These are phyloP conservation scores for Biscogniauxia mediterranea DNA, from an alignment of 2,329 filamentous ascomycete genomes.

Conservation along the genomic window DNA sequence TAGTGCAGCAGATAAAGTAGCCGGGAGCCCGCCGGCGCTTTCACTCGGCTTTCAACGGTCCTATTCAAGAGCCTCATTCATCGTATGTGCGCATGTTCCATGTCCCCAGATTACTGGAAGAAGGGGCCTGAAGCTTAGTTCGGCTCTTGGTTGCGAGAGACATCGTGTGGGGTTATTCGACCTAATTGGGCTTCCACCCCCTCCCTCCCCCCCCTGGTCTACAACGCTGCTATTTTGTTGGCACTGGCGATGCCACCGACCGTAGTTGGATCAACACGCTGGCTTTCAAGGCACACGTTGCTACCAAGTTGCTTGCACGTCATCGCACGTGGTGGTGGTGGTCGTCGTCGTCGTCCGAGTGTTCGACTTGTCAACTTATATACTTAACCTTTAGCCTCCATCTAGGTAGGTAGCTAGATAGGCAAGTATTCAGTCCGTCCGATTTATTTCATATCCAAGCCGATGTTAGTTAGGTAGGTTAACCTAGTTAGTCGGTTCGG, in stretches of 20 bases:
- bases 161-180: not conserved
- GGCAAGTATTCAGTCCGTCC: too few species aligned
- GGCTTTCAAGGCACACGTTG: not conserved
- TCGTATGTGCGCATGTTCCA: not conserved
- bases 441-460: too few species aligned
- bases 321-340: not conserved
- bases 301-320: not conserved
- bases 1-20: not conserved
- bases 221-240: not conserved
- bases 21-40: too few species aligned
- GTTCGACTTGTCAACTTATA: not conserved
- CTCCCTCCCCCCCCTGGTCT: not conserved
- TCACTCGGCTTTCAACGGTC: not conserved
- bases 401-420: too few species aligned
- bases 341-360: not conserved
- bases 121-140: not conserved
- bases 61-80: not conserved
- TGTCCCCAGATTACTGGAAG: not conserved
- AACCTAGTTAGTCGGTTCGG: too few species aligned
- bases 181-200: not conserved
- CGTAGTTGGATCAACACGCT: not conserved
- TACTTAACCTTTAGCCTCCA: too few species aligned
- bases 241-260: not conserved
- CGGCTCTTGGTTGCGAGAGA: not conserved
- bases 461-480: too few species aligned